These are phyloP conservation scores for Cytospora piceae DNA, from an alignment of 2,329 filamentous ascomycete species.

Conservation along the genomic window DNA sequence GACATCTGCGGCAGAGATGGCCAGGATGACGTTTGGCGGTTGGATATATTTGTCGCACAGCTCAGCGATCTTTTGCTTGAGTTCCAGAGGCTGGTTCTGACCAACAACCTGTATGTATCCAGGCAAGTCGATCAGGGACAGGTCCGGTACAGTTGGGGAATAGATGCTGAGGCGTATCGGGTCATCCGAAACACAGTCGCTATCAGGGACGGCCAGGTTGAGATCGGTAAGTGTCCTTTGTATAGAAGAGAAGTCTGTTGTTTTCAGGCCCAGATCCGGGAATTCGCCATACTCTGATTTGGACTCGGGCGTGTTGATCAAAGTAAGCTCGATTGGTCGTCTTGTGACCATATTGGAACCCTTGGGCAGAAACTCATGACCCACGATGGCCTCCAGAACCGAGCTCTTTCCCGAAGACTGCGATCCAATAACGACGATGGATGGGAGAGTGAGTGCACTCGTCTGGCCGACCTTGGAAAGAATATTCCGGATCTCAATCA, in stretches of 20 bases:
- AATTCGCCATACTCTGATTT: conserved; percentile 94
- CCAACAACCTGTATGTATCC: conserved; percentile 97
- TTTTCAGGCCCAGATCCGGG: conserved; percentile 84
- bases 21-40: conserved; percentile 91
- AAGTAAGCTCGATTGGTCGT: conserved; percentile 90
- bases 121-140: conserved; percentile 93
- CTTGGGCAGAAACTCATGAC: conserved; percentile 96
- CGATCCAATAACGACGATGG: conserved; percentile 98
- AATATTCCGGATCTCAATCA: conserved; percentile 97
- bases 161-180: conserved; percentile 96
- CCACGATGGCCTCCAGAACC: conserved; percentile 93
- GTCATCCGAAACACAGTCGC: conserved; percentile 92
- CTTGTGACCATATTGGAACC: conserved; percentile 99
- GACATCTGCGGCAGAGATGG: conserved; percentile 96
- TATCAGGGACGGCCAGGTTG: conserved; percentile 88
- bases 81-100: conserved; percentile 83
- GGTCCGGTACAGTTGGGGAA: conserved; percentile 91
- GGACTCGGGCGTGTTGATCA: conserved; percentile 91
- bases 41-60: conserved; percentile 99
- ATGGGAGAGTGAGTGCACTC: conserved; percentile 83
- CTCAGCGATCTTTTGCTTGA: conserved; percentile 95
- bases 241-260: conserved; percentile 87
- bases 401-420: conserved; percentile 99
- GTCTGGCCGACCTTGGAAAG: conserved; percentile 92
- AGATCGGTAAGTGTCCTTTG: conserved; percentile 94